Conservation (phyloP, 2,329 filamentous ascomycete species). For the Verticillium nubilum region DNA sequence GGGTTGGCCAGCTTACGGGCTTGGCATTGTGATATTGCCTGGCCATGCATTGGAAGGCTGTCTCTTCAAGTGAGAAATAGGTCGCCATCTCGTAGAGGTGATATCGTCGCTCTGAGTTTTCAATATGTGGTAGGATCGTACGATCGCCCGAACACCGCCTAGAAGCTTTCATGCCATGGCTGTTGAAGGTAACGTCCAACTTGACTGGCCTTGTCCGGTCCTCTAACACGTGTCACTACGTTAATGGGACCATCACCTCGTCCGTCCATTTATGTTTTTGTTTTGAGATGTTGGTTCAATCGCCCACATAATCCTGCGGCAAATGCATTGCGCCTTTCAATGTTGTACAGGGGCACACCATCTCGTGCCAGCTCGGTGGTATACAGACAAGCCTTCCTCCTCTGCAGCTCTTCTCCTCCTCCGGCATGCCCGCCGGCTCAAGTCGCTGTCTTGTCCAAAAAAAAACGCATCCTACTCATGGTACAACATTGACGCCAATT, state of each 20-base stretch:
- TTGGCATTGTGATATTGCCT: background rate
- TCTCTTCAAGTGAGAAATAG: no score
- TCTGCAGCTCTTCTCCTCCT: background rate
- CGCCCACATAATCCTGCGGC: background rate
- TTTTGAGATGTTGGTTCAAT: background rate
- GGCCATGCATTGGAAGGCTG: background rate
- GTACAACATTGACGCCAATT: slow-evolving; percentile 66
- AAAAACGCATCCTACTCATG: slow-evolving; percentile 31
- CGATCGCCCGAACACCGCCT: no score
- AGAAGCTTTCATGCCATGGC: no score
- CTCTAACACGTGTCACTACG: no score
- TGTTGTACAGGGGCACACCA: background rate
- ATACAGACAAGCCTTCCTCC: background rate
- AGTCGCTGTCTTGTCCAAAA: background rate
- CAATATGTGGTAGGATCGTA: no score
- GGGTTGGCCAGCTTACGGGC: background rate
- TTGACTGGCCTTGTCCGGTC: background rate
- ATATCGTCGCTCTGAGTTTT: no score
- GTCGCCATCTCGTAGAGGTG: no score
- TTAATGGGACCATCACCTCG: no score
- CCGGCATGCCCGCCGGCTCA: background rate
- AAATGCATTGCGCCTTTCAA: background rate
- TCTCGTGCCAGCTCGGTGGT: background rate
- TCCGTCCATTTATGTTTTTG: background rate
- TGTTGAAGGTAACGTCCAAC: background rate